Evolutionary conservation across 2,329 filamentous ascomycete genomes (phyloP).

Genomic region (Epichloe amarillans): DNA sequence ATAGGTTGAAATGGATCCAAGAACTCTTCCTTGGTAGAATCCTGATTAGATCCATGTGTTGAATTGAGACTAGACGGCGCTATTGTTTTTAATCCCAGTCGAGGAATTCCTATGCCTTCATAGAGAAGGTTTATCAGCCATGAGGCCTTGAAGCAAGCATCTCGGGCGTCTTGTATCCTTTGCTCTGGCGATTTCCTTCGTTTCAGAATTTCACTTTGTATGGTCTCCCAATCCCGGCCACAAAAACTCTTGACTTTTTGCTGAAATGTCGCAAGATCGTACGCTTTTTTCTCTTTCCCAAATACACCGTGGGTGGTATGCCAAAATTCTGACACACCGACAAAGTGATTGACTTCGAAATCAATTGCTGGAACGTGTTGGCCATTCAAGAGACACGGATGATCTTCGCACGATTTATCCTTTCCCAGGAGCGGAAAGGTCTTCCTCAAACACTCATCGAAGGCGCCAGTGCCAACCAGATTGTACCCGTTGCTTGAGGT

Average conservation of each 20-base stretch:
- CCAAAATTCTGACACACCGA: slow-evolving; percentile 97
- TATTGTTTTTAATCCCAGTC: slow-evolving; percentile 61
- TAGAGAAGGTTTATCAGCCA: slow-evolving; percentile 97
- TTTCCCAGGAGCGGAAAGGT: slow-evolving; percentile 84
- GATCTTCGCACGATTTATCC: slow-evolving; percentile 67
- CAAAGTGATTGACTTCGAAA: slow-evolving; percentile 93
- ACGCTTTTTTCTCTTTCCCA: slow-evolving; percentile 62
- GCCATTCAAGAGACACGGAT: slow-evolving; percentile 81
- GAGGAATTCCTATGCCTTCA: slow-evolving; percentile 86
- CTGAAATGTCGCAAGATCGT: slow-evolving; percentile 86
- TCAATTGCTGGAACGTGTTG: slow-evolving; percentile 91
- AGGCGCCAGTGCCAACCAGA: slow-evolving; percentile 73
- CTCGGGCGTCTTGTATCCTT: slow-evolving; percentile 64
- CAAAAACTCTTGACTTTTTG: slow-evolving; percentile 76
- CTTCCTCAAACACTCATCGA: slow-evolving; percentile 68
- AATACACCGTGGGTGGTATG: slow-evolving; percentile 96
- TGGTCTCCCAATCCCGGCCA: slow-evolving; percentile 65
- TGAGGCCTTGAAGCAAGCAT: slow-evolving; percentile 94
- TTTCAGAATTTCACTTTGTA: slow-evolving; percentile 50
- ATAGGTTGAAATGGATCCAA: slow-evolving; percentile 82
- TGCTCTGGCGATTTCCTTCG: slow-evolving; percentile 63
- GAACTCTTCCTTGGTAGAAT: slow-evolving; percentile 60
- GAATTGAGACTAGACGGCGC: slow-evolving; percentile 46
- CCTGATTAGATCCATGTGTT: slow-evolving; percentile 51
- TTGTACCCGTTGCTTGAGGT: slow-evolving; percentile 27